Evolutionary conservation across 768 basidiomycete genomes (phyloP).

Genomic region (Lepiota venenata): DNA sequence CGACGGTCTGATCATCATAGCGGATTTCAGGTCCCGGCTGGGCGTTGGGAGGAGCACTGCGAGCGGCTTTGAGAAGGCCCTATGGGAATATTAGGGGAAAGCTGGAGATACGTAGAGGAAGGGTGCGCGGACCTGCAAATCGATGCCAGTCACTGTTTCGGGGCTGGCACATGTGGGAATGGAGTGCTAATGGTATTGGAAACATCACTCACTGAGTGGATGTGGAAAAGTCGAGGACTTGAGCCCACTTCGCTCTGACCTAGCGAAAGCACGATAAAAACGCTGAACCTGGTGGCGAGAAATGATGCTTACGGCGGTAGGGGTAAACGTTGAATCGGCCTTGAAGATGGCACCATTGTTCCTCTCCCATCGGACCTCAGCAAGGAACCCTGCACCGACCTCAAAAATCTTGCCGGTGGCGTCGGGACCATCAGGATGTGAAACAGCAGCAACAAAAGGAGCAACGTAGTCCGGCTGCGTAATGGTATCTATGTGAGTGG

Average conservation of each 20-base stretch:
- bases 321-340: slow-evolving; percentile 88
- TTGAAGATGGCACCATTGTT: slow-evolving; percentile 86
- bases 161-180: slow-evolving; percentile 47
- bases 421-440: slow-evolving; percentile 80
- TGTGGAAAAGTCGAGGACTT: slow-evolving; percentile 77
- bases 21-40: slow-evolving; percentile 70
- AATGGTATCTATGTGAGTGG: slow-evolving; percentile 9
- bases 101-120: background rate
- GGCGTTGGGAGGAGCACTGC: slow-evolving; percentile 58
- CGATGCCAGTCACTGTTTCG: slow-evolving; percentile 55
- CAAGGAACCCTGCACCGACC: slow-evolving; percentile 88
- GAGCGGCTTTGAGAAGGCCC: slow-evolving; percentile 63
- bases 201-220: slow-evolving; percentile 56
- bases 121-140: slow-evolving; percentile 41
- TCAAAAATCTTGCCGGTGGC: slow-evolving; percentile 86
- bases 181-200: background rate
- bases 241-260: slow-evolving; percentile 82
- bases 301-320: slow-evolving; percentile 69
- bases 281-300: background rate
- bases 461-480: slow-evolving; percentile 85
- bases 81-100: slow-evolving; percentile 15
- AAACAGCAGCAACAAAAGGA: slow-evolving; percentile 86
- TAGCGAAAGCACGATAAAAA: slow-evolving; percentile 20
- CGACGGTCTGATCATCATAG: slow-evolving; percentile 87
- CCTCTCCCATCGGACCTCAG: slow-evolving; percentile 92